Conservation (phyloP, 2,329 filamentous ascomycete genomes). For the Cryoendolithus antarcticus region DNA sequence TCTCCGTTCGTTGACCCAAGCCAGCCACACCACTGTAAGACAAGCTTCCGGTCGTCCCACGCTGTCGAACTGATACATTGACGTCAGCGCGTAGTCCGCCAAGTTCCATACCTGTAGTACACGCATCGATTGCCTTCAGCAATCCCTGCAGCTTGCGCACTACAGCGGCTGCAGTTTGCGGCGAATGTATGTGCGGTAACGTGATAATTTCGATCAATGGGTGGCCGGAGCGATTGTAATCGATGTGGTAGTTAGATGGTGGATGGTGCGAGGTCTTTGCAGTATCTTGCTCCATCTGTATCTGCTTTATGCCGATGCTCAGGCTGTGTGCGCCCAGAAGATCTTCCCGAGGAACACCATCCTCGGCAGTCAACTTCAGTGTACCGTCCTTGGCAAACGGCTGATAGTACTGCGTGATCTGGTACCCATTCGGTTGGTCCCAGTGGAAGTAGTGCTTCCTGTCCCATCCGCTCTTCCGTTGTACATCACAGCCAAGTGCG, state of each 20-base stretch:
- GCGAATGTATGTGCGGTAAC: slow-evolving; percentile 73
- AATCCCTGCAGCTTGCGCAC: slow-evolving; percentile 80
- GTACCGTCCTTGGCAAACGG: slow-evolving; percentile 57
- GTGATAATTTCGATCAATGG: slow-evolving; percentile 95
- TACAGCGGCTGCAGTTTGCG: slow-evolving; percentile 73
- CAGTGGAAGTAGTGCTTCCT: slow-evolving; percentile 99
- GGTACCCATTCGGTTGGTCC: slow-evolving; percentile 92
- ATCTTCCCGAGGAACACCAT: slow-evolving; percentile 68
- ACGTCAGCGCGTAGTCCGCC: slow-evolving; percentile 87
- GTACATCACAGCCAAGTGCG: slow-evolving; percentile 67
- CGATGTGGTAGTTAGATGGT: slow-evolving; percentile 62
- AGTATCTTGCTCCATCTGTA: slow-evolving; percentile 96
- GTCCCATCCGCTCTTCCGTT: slow-evolving; percentile 72
- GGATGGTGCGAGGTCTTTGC: slow-evolving; percentile 81
- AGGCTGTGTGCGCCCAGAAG: slow-evolving; percentile 53
- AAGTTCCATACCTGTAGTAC: slow-evolving; percentile 82
- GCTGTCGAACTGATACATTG: slow-evolving; percentile 73
- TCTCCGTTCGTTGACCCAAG: slow-evolving; percentile 82
- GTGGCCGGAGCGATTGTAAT: slow-evolving; percentile 86
- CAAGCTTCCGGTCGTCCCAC: slow-evolving; percentile 27
- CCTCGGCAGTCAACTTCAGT: slow-evolving; percentile 56
- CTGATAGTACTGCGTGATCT: slow-evolving; percentile 92
- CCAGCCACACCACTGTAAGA: slow-evolving; percentile 46
- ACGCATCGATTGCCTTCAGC: slow-evolving; percentile 68
- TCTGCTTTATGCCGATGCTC: slow-evolving; percentile 72